A percentile compares a stretch with the other conserved stretches of the same genome.
These are phyloP conservation scores for Stagonosporopsis tanaceti DNA, from an alignment of 2,329 filamentous ascomycete species.

Conservation along the genomic window DNA sequence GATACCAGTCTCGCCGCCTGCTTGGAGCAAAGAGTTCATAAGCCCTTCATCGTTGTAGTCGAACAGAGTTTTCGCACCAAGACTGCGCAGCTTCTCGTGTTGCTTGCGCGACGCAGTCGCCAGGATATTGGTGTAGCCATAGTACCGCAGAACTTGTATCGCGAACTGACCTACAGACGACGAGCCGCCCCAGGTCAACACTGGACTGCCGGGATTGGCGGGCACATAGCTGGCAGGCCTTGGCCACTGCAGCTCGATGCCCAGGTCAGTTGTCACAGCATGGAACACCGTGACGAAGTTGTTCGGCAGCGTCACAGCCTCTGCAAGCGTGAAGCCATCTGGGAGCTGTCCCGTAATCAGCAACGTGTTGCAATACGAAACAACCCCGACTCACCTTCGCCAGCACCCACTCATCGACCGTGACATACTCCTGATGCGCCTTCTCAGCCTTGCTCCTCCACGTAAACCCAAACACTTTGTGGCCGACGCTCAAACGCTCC, in stretches of 20 bases:
- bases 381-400: conserved; percentile 25
- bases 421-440: conserved; percentile 65
- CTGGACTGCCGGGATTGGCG: conserved; percentile 36
- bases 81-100: conserved; percentile 46
- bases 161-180: conserved; percentile 54
- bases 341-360: conserved; percentile 49
- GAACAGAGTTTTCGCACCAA: conserved; percentile 52
- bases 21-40: conserved; percentile 39
- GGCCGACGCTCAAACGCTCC: conserved; percentile 59
- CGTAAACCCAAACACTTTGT: conserved; percentile 65
- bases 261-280: conserved; percentile 60
- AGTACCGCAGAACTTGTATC: conserved; percentile 53
- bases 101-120: conserved; percentile 51
- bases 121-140: conserved; percentile 52
- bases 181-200: conserved; percentile 57
- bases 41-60: conserved; percentile 51
- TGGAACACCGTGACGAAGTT: conserved; percentile 68
- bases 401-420: conserved; percentile 59
- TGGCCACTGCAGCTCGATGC: conserved; percentile 65
- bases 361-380: background rate
- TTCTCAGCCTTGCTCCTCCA: conserved; percentile 59
- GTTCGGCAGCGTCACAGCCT: conserved; percentile 63
- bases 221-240: conserved; percentile 54
- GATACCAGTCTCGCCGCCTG: conserved; percentile 29
- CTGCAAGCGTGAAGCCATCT: conserved; percentile 50